These are phyloP conservation scores for Teunomyces stri DNA, from an alignment of 805 yeast genomes.

Conservation along the genomic window DNA sequence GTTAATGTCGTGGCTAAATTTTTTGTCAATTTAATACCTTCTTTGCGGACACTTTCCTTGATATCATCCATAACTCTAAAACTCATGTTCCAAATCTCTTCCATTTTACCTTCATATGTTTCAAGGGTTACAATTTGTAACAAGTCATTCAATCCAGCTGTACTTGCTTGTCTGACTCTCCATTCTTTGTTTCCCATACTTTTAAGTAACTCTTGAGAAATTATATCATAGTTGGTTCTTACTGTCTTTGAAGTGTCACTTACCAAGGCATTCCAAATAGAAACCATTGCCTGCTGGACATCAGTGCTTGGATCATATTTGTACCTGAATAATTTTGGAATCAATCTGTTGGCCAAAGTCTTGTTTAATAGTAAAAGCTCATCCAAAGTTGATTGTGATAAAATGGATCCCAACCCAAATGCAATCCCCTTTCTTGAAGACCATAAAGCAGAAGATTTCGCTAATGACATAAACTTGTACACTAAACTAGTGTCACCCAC, in stretches of 20 bases:
- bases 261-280: conserved; percentile 78
- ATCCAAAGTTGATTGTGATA: conserved; percentile 75
- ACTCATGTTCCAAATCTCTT: conserved; percentile 81
- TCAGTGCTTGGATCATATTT: conserved; percentile 76
- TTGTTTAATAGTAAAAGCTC: conserved; percentile 55
- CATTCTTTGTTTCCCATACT: conserved; percentile 84
- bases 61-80: conserved; percentile 92
- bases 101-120: conserved; percentile 49
- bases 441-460: conserved; percentile 87
- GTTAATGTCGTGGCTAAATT: conserved; percentile 62
- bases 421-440: conserved; percentile 92
- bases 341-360: conserved; percentile 54
- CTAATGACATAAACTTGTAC: conserved; percentile 89
- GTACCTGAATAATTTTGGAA: conserved; percentile 83
- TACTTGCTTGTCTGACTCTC: conserved; percentile 89
- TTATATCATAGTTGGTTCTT: conserved; percentile 50
- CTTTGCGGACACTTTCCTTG: conserved; percentile 86
- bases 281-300: conserved; percentile 81
- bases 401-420: conserved; percentile 82
- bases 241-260: conserved; percentile 57
- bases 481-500: conserved; percentile 95
- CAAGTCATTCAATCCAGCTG: conserved; percentile 67
- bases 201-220: conserved; percentile 59
- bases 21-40: conserved; percentile 68
- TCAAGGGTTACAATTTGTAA: conserved; percentile 59